These are phyloP conservation scores for Pyrenophora seminiperda DNA, from an alignment of 2,329 filamentous ascomycete genomes.

Conservation along the genomic window DNA sequence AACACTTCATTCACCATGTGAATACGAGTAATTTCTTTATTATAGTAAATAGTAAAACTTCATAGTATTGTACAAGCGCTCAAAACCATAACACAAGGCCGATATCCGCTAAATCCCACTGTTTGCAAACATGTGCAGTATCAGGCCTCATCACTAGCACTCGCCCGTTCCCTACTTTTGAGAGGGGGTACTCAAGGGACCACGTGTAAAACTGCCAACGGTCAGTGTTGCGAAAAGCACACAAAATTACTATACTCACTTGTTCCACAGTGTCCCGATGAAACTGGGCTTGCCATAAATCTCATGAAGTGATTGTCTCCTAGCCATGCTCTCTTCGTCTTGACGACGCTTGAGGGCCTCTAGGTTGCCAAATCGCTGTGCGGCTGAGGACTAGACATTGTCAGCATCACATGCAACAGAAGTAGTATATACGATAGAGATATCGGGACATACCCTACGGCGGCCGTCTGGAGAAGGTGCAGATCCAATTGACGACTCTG, in stretches of 20 bases:
- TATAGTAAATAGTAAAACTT: too few species aligned
- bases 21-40: too few species aligned
- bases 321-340: conserved; percentile 32
- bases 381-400: conserved; percentile 33
- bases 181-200: conserved; percentile 16
- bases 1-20: background rate
- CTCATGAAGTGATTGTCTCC: conserved; percentile 42
- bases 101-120: too few species aligned
- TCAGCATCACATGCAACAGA: conserved; percentile 7
- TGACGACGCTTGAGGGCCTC: conserved; percentile 44
- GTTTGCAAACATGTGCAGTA: too few species aligned
- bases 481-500: conserved; percentile 38
- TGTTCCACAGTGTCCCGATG: conserved; percentile 44
- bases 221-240: conserved; percentile 11
- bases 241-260: conserved; percentile 16
- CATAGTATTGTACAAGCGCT: background rate
- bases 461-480: conserved; percentile 31
- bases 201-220: conserved; percentile 39
- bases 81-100: too few species aligned
- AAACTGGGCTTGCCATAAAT: conserved; percentile 42
- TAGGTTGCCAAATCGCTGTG: conserved; percentile 38
- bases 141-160: too few species aligned
- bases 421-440: background rate
- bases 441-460: conserved; percentile 31
- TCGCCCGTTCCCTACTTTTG: background rate